A percentile compares a stretch with the other conserved stretches of the same genome.
These are phyloP conservation scores for Hordeum pubiflorum DNA, from an alignment of 202 grass and related monocot species.

Conservation along the genomic window DNA sequence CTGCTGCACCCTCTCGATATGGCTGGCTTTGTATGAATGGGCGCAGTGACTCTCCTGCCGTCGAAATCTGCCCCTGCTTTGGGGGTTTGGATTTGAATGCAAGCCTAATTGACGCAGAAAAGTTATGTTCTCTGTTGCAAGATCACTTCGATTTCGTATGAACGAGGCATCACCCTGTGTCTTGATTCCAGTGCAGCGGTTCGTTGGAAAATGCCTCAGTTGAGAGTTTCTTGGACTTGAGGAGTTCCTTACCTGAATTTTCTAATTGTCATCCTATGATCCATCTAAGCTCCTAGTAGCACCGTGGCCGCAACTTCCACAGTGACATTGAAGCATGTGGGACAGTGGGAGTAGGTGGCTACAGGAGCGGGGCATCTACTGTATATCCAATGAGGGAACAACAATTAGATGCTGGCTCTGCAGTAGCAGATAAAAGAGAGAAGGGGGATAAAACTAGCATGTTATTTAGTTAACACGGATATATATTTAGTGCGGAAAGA, in stretches of 20 bases:
- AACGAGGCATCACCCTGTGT: neutral
- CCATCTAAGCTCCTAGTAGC: neutral
- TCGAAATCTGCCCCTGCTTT: neutral
- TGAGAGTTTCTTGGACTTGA: neutral
- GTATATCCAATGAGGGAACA: neutral
- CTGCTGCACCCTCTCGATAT: neutral
- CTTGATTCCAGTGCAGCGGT: neutral
- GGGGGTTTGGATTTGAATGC: neutral
- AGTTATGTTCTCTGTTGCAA: neutral
- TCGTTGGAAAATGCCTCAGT: neutral
- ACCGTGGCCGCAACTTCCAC: neutral
- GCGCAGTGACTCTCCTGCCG: neutral
- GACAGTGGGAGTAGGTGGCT: neutral
- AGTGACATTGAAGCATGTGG: neutral
- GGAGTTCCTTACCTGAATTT: neutral
- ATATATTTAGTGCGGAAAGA: neutral
- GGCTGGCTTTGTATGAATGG: neutral
- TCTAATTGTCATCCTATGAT: neutral
- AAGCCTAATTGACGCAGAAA: neutral
- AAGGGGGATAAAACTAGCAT: neutral
- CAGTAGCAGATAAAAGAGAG: neutral
- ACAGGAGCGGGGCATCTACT: neutral
- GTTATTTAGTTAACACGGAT: neutral
- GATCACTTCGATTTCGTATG: neutral
- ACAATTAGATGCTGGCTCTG: neutral